A percentile compares a stretch with the other conserved stretches of the same genome.
phyloP scores from a whole-genome alignment of 2,329 filamentous ascomycete genomes.

The Fusarium tuaranense region DNA sequence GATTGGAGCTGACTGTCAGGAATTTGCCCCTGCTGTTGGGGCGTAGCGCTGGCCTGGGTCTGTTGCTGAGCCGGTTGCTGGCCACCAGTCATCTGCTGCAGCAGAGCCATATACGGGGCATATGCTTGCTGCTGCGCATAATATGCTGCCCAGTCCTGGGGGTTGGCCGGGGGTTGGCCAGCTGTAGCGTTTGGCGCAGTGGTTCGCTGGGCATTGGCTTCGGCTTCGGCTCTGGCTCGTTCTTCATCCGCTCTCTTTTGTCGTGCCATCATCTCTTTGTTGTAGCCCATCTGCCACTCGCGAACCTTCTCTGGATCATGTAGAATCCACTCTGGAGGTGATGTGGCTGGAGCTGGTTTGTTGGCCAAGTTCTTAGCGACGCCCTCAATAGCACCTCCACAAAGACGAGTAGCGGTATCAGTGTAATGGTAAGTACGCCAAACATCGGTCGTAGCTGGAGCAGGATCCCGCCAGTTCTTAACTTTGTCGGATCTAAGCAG shows the following conservation, averaged over 20 bases:
- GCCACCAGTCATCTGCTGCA: constrained; percentile 55
- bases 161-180: constrained; percentile 42
- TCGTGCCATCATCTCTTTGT: constrained; percentile 53
- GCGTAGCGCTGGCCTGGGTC: constrained; percentile 13
- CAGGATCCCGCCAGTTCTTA: constrained; percentile 57
- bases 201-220: constrained; percentile 46
- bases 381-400: constrained; percentile 57
- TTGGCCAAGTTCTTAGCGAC: constrained; percentile 56
- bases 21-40: constrained; percentile 45
- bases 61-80: constrained; percentile 42
- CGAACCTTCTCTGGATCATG: constrained; percentile 59
- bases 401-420: constrained; percentile 57
- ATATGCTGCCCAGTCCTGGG: constrained; percentile 53
- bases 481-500: constrained; percentile 59
- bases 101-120: constrained; percentile 56
- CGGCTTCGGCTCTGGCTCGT: constrained; percentile 49
- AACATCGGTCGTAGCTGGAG: constrained; percentile 51
- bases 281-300: constrained; percentile 66
- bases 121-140: constrained; percentile 57
- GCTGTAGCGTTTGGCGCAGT: constrained; percentile 33
- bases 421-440: constrained; percentile 53
- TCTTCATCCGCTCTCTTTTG: constrained; percentile 55
- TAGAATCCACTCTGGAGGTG: constrained; percentile 65
- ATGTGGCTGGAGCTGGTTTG: constrained; percentile 61
- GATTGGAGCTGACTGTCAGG: constrained; percentile 57